Conservation (phyloP, 306 rosid genomes). For the Quillaja saponaria region DNA sequence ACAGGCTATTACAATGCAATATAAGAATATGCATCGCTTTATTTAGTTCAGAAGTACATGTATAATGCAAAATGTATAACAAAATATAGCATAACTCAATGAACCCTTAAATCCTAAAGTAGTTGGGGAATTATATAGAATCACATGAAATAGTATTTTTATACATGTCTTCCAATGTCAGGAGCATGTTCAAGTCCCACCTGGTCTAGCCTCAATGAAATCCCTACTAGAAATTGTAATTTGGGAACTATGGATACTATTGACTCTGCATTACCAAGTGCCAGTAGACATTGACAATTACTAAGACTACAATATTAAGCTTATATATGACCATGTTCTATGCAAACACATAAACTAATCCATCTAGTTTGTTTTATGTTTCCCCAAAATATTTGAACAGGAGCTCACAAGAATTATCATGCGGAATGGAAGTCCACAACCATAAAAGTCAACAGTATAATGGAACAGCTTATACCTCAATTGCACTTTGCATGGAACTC, state of each 20-base stretch:
- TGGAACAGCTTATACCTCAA: slow-evolving; percentile 56
- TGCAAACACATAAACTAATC: too few relatives aligned
- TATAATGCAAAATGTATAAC: too few relatives aligned
- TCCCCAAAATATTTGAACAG: background rate
- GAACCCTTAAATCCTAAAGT: background rate
- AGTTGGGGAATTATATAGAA: too few relatives aligned
- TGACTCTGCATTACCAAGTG: background rate
- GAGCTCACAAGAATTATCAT: background rate
- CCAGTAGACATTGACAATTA: slow-evolving; percentile 14
- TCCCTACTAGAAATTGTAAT: slow-evolving; percentile 14
- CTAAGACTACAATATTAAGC: background rate
- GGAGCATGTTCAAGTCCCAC: too few relatives aligned
- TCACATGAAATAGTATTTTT: too few relatives aligned
- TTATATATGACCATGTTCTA: too few relatives aligned
- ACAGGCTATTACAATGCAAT: slow-evolving; percentile 2
- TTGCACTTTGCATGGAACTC: slow-evolving; percentile 76
- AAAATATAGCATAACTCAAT: slow-evolving; percentile 17
- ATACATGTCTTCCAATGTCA: too few relatives aligned
- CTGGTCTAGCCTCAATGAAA: too few relatives aligned
- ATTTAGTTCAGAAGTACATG: background rate
- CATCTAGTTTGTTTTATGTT: too few relatives aligned
- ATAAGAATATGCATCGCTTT: too few relatives aligned
- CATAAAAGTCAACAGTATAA: slow-evolving; percentile 24
- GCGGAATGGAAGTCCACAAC: background rate
- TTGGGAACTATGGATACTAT: background rate